Percentiles rank a stretch among this genome's conserved stretches.
phyloP scores from a whole-genome alignment of 83 land plant genomes.

The Diphasiastrum complanatum region DNA sequence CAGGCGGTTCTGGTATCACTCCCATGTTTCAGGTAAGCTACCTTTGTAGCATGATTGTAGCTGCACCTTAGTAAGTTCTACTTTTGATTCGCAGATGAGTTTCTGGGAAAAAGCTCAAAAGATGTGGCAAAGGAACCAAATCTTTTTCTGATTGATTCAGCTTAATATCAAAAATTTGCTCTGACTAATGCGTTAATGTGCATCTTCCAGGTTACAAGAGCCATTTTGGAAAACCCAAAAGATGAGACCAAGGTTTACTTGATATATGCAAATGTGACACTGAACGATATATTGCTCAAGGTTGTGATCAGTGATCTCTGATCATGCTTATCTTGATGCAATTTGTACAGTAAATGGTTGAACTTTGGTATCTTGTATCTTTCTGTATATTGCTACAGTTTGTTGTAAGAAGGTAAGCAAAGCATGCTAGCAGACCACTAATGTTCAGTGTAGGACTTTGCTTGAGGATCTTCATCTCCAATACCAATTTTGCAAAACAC shows the following conservation, averaged over 20 bases:
- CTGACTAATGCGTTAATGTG: too few relatives aligned
- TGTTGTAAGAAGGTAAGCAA: too few relatives aligned
- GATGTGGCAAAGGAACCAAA: neutral
- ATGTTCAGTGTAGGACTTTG: too few relatives aligned
- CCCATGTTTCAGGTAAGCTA: constrained; percentile 80
- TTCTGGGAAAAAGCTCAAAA: neutral
- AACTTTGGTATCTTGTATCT: too few relatives aligned
- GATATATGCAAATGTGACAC: constrained; percentile 86
- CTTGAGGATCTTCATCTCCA: too few relatives aligned
- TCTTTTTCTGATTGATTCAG: neutral
- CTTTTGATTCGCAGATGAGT: too few relatives aligned
- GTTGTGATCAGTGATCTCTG: constrained; percentile 22
- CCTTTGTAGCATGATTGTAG: neutral
- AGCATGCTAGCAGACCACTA: too few relatives aligned
- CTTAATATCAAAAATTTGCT: neutral
- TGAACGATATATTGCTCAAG: constrained; percentile 87
- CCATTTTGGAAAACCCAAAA: constrained; percentile 77
- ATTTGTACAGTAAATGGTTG: too few relatives aligned
- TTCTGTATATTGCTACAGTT: too few relatives aligned
- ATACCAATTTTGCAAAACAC: too few relatives aligned
- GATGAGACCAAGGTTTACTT: constrained; percentile 64
- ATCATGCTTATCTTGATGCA: too few relatives aligned
- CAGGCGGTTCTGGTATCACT: constrained; percentile 93
- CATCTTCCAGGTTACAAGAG: constrained; percentile 62
- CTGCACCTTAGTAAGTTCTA: neutral